phyloP scores from a whole-genome alignment of 768 basidiomycete species.

The Tremella yokohamensis region DNA sequence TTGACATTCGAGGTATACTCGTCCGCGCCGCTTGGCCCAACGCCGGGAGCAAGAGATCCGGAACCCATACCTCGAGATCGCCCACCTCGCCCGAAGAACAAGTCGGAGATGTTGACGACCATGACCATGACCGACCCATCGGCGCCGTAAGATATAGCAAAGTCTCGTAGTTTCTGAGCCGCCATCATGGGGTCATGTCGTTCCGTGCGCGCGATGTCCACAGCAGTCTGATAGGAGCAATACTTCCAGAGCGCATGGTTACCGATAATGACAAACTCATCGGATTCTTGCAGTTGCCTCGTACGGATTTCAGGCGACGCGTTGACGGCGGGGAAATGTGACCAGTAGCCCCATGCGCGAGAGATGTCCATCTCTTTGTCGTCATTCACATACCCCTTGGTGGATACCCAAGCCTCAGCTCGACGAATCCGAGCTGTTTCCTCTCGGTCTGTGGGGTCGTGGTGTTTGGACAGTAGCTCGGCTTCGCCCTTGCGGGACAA shows the following conservation, averaged over 20 bases:
- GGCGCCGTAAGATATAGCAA: conserved; percentile 94
- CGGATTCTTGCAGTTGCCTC: conserved; percentile 70
- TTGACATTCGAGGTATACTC: conserved; percentile 22
- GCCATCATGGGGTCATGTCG: conserved; percentile 75
- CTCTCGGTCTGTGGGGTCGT: conserved; percentile 80
- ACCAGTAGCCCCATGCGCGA: conserved; percentile 89
- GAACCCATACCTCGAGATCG: conserved; percentile 51
- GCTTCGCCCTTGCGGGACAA: conserved; percentile 71
- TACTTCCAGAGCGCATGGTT: conserved; percentile 92
- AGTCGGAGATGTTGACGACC: conserved; percentile 79
- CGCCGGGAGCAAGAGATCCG: conserved; percentile 8
- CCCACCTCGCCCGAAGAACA: conserved; percentile 57
- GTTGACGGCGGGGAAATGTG: conserved; percentile 83
- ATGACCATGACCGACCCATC: conserved; percentile 95
- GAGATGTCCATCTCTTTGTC: conserved; percentile 84
- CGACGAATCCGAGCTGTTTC: conserved; percentile 84
- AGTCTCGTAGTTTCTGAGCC: conserved; percentile 92
- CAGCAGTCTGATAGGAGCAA: conserved; percentile 89
- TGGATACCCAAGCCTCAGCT: conserved; percentile 92
- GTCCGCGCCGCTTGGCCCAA: conserved; percentile 48
- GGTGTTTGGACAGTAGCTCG: conserved; percentile 68
- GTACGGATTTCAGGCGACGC: conserved; percentile 73
- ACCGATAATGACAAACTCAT: conserved; percentile 94
- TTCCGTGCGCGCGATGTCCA: conserved; percentile 84
- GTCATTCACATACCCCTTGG: conserved; percentile 84